phyloP scores from a whole-genome alignment of 495 filamentous ascomycete genomes.

The Copromyces sp. region DNA sequence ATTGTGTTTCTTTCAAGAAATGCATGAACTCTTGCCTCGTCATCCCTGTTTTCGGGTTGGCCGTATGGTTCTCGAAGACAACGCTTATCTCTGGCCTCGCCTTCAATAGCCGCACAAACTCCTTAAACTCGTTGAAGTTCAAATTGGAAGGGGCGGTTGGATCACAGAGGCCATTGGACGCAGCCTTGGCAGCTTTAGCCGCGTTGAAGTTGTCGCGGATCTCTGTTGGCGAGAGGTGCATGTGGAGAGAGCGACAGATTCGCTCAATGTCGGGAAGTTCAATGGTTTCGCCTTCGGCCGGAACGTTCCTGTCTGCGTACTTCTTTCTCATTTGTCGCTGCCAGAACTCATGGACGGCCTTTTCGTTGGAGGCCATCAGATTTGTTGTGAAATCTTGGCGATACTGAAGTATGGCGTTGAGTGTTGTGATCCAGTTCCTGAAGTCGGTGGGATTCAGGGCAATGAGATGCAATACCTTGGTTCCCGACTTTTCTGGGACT shows the following conservation, averaged over 20 bases:
- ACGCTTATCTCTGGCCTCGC: conserved; percentile 66
- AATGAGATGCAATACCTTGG: conserved; percentile 71
- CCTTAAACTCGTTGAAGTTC: conserved; percentile 65
- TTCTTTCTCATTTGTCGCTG: conserved; percentile 69
- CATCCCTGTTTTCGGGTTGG: conserved; percentile 49
- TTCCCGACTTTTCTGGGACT: conserved; percentile 57
- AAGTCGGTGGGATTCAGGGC: conserved; percentile 59
- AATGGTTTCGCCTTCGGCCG: conserved; percentile 56
- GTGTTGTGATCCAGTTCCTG: conserved; percentile 66
- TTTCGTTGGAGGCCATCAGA: conserved; percentile 69
- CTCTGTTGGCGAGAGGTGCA: conserved; percentile 69
- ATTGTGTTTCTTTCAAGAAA: conserved; percentile 67
- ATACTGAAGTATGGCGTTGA: conserved; percentile 70
- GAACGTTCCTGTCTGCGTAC: conserved; percentile 43
- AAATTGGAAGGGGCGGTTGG: conserved; percentile 46
- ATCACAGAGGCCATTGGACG: neutral
- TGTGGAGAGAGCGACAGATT: conserved; percentile 78
- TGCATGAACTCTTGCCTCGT: conserved; percentile 58
- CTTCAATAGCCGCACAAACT: conserved; percentile 74
- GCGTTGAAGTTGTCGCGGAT: conserved; percentile 65
- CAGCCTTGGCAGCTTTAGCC: conserved; percentile 44
- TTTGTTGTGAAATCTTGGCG: conserved; percentile 83
- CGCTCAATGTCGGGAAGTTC: conserved; percentile 67
- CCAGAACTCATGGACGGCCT: conserved; percentile 73
- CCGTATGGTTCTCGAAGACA: conserved; percentile 50